Evolutionary conservation across 495 filamentous ascomycete species (phyloP), one percentile per base, ranked within the genome.

Genomic region (Hyaloscypha bicolor): DNA sequence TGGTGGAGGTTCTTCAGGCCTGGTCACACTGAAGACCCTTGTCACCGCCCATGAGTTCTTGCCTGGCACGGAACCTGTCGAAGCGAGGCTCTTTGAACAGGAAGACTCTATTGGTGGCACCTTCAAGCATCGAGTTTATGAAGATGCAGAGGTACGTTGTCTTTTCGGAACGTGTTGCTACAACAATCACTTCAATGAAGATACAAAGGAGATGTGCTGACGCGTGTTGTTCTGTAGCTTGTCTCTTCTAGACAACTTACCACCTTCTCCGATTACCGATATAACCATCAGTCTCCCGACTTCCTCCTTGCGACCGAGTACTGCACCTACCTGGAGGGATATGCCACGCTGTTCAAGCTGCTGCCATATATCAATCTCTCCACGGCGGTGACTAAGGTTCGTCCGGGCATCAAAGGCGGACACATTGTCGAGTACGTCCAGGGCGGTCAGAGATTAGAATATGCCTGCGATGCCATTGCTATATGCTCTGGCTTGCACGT

Each of bases 1-100:
- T 72, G 80, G 80, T 42, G 80, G 74, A 53, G 80, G 80, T 56
- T 78, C 80, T 35, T 78, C 80, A 4, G 80, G 80, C 11, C 74
- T 83, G 11, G 77, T 80, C 22, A 81, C 79, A 33, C 72, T 82
- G 35, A 83, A 82, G 70, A 78, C 80, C 52, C 79, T 82, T 0
- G 22, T 76, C 32, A 67, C 68, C 9, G 75, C 79, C 1, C 74
- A 81, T 64, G 31, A 68, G 21, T 68, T 57, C 65, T 65, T 66
- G 37, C 63, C 29, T 37, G 30, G 29, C 6, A 30, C 52, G 1
- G 42, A 72, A 45, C 69, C 69, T 3, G 71, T 83, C 59, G 80
- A 82, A 61, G 76, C 72, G 53, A 72, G 64, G 51, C 62, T 77
- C 9, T 79, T 77, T 52, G 67, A 65, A 62, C 37, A 60, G 19